phyloP scores from a whole-genome alignment of 257 asterid species.

The Ilex asprella region DNA sequence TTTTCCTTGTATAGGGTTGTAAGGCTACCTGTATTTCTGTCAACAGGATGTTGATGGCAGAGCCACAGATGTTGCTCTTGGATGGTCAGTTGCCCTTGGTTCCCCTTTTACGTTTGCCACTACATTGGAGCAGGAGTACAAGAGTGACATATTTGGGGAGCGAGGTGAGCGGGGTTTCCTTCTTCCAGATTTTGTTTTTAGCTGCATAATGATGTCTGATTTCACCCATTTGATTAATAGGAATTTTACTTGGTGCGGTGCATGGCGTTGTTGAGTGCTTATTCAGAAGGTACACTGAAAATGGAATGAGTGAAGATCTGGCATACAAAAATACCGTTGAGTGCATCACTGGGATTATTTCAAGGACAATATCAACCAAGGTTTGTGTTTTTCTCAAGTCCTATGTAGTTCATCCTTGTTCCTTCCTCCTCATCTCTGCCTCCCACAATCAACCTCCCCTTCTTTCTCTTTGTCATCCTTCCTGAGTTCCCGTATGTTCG shows the following conservation, averaged over 20 bases:
- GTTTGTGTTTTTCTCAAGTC: slow-evolving; percentile 20
- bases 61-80: slow-evolving; percentile 98
- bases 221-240: slow-evolving; percentile 24
- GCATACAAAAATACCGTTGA: slow-evolving; percentile 96
- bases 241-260: slow-evolving; percentile 95
- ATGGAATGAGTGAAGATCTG: slow-evolving; percentile 85
- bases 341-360: slow-evolving; percentile 76
- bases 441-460: background rate
- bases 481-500: no score
- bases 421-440: background rate
- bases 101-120: slow-evolving; percentile 95
- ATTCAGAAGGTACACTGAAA: slow-evolving; percentile 88
- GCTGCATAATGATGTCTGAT: slow-evolving; percentile 9
- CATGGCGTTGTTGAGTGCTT: slow-evolving; percentile 91
- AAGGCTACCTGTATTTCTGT: background rate
- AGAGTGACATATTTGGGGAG: slow-evolving; percentile 94
- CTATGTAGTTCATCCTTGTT: background rate
- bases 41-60: slow-evolving; percentile 87
- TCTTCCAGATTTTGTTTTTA: background rate
- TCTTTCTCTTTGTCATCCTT: background rate
- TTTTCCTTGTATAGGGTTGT: slow-evolving; percentile 3
- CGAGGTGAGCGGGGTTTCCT: slow-evolving; percentile 45
- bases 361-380: slow-evolving; percentile 87
- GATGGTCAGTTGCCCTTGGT: slow-evolving; percentile 97
- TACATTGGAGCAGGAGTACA: slow-evolving; percentile 83